Base-by-base conservation (phyloP, 1,139 yeast species). In the Suhomyces guaymorum region DNA sequence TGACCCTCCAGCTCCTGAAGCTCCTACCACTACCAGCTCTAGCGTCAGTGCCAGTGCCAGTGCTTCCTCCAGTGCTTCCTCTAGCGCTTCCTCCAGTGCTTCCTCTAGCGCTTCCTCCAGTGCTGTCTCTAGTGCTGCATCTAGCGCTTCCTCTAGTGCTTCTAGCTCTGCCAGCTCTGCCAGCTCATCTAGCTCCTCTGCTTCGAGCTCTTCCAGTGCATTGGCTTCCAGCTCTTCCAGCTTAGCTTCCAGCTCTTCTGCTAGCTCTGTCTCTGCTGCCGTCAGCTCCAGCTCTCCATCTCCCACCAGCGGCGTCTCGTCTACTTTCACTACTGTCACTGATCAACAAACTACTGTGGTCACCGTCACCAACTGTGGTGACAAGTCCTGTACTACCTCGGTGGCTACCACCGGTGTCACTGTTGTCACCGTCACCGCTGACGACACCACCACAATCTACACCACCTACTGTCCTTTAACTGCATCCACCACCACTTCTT, bases 301-400 rank as follows among this genome's bases (percentile, higher is more conserved):
- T 23, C 32, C 32, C 4, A 21, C 27, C 16, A 18, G 17, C 10
- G 24, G 26, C 20, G 12, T 35, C 12, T 26, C 28, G 8, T 12
- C 32, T 33, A 12, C 35, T 15, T 18, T 20, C 20, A 26, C 23
- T 20, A 38, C 41, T 19, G 33, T 25, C 11, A 29, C 35, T n/a
- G 41, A 29, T 7, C 26, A 38, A 13, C 28, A 43, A 15, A 50
- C 58, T 38, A 43, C 48, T 13, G 33, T 47, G 5, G 37, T 55
- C 25, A 52, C 61, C 30, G 42, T 54, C 33, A 53, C 64, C 26
- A 33, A 55, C 26, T 41, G 57, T 30, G 31, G 40, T 41, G 38
- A 40, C 46, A 26, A 43, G 40, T 33, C 44, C 38, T 45, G 57
- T 47, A 42, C 45, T 51, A 57, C 46, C 12, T 17, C 23, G 10